Percentiles rank a stretch among this genome's conserved stretches.
Conservation (phyloP, 495 filamentous ascomycete genomes). For the Penicillium coprophilum region DNA sequence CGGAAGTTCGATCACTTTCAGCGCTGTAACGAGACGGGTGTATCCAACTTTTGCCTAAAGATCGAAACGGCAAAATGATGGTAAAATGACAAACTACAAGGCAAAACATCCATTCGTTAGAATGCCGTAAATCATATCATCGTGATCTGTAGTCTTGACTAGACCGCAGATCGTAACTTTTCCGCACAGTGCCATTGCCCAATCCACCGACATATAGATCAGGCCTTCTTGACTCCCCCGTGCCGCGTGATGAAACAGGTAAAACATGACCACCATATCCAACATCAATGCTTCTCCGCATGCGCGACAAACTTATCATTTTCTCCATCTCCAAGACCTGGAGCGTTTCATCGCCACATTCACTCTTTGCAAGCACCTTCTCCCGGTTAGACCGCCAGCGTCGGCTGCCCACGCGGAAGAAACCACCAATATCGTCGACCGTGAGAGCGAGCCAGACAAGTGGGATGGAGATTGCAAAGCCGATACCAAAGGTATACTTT, state of each 20-base stretch:
- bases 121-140: constrained; percentile 20
- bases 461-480: constrained; percentile 64
- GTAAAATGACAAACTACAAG: background rate
- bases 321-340: constrained; percentile 34
- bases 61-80: background rate
- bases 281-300: constrained; percentile 31
- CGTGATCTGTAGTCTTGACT: constrained; percentile 25
- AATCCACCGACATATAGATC: constrained; percentile 17
- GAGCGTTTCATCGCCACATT: constrained; percentile 3
- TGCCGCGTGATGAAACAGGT: constrained; percentile 37
- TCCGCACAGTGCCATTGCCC: constrained; percentile 14
- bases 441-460: constrained; percentile 59
- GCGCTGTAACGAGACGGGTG: constrained; percentile 11
- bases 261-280: constrained; percentile 34
- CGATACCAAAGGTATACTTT: constrained; percentile 66
- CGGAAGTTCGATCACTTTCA: background rate
- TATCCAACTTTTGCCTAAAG: constrained; percentile 9
- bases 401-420: constrained; percentile 32
- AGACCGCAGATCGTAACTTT: constrained; percentile 21
- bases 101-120: constrained; percentile 9
- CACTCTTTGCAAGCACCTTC: background rate
- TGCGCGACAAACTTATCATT: constrained; percentile 30
- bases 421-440: constrained; percentile 55
- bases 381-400: constrained; percentile 27
- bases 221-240: constrained; percentile 12